A percentile compares a stretch with the other conserved stretches of the same genome.
These are phyloP conservation scores for Choanephora cucurbitarum DNA, from an alignment of 371 early-diverging fungal genomes.

Conservation along the genomic window DNA sequence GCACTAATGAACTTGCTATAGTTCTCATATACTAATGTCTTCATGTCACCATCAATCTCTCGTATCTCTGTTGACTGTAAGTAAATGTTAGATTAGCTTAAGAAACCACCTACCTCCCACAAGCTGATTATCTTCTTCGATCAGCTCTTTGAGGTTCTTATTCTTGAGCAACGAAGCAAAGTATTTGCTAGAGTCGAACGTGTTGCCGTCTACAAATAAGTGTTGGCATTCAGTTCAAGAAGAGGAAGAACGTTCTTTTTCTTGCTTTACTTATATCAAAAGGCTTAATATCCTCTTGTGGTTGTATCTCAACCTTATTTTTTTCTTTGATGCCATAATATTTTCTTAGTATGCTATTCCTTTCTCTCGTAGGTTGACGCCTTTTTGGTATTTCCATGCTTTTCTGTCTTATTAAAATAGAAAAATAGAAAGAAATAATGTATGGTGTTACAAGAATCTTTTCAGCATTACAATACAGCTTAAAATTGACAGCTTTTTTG, in stretches of 20 bases:
- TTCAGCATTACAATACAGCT: neutral
- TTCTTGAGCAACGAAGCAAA: conserved; percentile 72
- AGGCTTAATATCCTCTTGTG: conserved; percentile 25
- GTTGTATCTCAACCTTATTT: neutral
- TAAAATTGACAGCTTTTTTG: too few species aligned
- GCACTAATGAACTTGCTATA: conserved; percentile 95
- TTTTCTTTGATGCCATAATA: conserved; percentile 41
- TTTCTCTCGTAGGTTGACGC: conserved; percentile 17
- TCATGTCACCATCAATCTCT: conserved; percentile 94
- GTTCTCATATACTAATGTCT: conserved; percentile 95
- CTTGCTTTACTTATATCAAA: conserved; percentile 34
- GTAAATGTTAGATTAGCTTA: neutral
- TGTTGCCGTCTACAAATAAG: conserved; percentile 52
- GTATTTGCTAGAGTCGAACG: conserved; percentile 77
- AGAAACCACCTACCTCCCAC: conserved; percentile 57
- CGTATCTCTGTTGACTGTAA: conserved; percentile 59
- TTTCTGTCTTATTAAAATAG: conserved; percentile 6
- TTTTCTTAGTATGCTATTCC: conserved; percentile 36
- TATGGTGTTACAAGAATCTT: neutral
- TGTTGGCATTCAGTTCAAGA: too few species aligned
- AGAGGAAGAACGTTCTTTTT: too few species aligned
- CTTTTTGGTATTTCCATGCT: neutral
- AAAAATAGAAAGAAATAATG: neutral
- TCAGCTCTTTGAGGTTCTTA: conserved; percentile 64
- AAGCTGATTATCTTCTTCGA: conserved; percentile 74